Evolutionary conservation across 2,329 filamentous ascomycete species (phyloP), one percentile per base, ranked within the genome.

Genomic region (Cryphonectria carpinicola): DNA sequence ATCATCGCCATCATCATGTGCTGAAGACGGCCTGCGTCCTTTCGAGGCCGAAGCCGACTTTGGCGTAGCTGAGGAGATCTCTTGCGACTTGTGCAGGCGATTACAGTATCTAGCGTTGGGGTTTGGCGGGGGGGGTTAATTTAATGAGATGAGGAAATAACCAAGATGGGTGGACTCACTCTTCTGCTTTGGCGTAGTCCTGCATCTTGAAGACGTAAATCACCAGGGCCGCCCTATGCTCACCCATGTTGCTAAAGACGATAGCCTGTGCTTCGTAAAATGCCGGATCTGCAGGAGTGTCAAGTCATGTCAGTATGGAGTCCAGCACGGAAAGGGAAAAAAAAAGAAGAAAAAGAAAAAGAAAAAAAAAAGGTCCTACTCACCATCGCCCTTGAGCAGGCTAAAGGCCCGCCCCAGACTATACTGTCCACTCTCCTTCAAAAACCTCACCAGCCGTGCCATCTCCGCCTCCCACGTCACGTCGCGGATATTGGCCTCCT

Each of bases 181-280:
- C 94, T 87, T 99, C 96, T 43, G 96, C 96, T 81, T 97, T 98
- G 17, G 83, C 84, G 73, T 93, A 95, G 79, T 97, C 92, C 75
- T 92, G 84, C 80, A 99, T 88, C 80, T 95, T 96, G 82, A 98
- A 99, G 39, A 98, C 95, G 79, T 97, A 99, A 67, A 99, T 97
- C 78, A 96, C 92, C n/a, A 99, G 84, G 0, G 96, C 96, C 81
- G 98, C 94, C 78, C 94, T 95, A 82, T 99, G 95, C 76, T 95
- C 92, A 8, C 93, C 94, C 93, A 98, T 97, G 76, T 96, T 97
- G 80, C 93, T 94, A 54, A 98, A 88, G 28, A 98, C 91, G 61
- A 98, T 91, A 8, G 96, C 96, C 72, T 95, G 90, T 1, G 94
- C 90, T 79, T 98, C 95, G 80, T 92, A 97, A 77, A 98, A 98